A percentile compares a stretch with the other conserved stretches of the same genome.
These are phyloP conservation scores for Termitomyces sp. DNA, from an alignment of 768 basidiomycete species.

Conservation along the genomic window DNA sequence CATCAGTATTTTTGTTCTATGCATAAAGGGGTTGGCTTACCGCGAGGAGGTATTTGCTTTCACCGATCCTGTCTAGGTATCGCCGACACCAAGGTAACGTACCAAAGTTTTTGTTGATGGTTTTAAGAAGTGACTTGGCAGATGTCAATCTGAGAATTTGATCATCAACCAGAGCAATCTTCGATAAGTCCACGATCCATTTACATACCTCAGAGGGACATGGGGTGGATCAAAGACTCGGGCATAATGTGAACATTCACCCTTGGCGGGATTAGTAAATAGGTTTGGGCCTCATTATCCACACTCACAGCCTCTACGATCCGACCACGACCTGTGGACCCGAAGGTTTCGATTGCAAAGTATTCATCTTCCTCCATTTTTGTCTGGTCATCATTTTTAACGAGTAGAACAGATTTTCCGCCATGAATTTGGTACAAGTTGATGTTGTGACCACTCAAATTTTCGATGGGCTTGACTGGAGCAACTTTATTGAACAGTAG, in stretches of 20 bases:
- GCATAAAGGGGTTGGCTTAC: conserved; percentile 39
- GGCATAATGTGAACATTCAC: conserved; percentile 94
- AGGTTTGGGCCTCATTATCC: neutral
- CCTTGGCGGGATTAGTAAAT: conserved; percentile 38
- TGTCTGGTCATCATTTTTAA: conserved; percentile 84
- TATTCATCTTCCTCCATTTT: conserved; percentile 99
- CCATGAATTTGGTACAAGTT: conserved; percentile 90
- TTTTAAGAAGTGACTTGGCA: conserved; percentile 80
- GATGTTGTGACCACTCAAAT: conserved; percentile 94
- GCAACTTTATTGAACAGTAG: conserved; percentile 1
- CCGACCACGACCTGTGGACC: conserved; percentile 89
- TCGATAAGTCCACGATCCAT: neutral
- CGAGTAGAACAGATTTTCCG: conserved; percentile 87
- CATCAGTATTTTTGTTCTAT: neutral
- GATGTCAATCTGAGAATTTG: conserved; percentile 60
- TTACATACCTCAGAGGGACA: conserved; percentile 66
- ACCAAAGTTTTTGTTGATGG: conserved; percentile 90
- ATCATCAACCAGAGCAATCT: conserved; percentile 1
- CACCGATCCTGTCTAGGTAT: conserved; percentile 90
- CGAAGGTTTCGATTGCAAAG: conserved; percentile 98
- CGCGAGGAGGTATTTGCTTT: conserved; percentile 90
- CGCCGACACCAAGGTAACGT: conserved; percentile 94
- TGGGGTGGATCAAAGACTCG: conserved; percentile 64
- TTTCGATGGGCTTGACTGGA: conserved; percentile 88
- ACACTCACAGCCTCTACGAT: conserved; percentile 73